phyloP scores from a whole-genome alignment of 1,139 yeast species.

The Saccharomycopsis hybrid region DNA sequence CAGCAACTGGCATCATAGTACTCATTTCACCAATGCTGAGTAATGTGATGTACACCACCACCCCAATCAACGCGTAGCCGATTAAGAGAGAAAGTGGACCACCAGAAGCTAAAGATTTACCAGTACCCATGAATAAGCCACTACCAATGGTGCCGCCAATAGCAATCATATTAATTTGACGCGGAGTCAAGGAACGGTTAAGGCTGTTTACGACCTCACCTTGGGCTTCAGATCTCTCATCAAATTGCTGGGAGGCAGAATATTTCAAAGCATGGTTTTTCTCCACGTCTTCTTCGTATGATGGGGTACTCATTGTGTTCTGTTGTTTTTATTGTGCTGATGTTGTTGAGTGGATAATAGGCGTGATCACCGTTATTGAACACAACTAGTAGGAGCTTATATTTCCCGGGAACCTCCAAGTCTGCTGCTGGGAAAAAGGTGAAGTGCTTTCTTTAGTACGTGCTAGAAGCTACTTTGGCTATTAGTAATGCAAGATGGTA shows the following conservation, averaged over 20 bases:
- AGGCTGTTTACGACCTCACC: constrained; percentile 32
- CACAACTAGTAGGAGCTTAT: too few species aligned
- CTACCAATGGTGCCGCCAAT: constrained; percentile 65
- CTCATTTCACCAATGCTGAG: constrained; percentile 61
- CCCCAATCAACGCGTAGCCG: constrained; percentile 52
- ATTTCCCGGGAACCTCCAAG: too few species aligned
- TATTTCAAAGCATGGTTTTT: constrained; percentile 24
- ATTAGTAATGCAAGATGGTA: too few species aligned
- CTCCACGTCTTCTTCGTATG: constrained; percentile 23
- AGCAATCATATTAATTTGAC: constrained; percentile 58
- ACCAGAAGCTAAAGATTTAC: constrained; percentile 50
- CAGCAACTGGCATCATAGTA: constrained; percentile 56
- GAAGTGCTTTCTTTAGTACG: too few species aligned
- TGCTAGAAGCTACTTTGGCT: too few species aligned
- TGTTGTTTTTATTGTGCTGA: too few species aligned
- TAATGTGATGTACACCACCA: constrained; percentile 54
- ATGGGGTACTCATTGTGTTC: too few species aligned
- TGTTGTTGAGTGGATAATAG: too few species aligned
- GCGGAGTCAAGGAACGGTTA: constrained; percentile 38
- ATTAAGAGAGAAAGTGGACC: constrained; percentile 61
- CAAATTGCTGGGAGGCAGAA: constrained; percentile 26
- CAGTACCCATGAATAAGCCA: constrained; percentile 58
- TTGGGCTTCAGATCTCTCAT: constrained; percentile 29
- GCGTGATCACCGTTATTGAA: too few species aligned
- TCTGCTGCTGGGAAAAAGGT: too few species aligned